These are phyloP conservation scores for Camellia japonica DNA, from an alignment of 148 eudicot species.

Conservation along the genomic window DNA sequence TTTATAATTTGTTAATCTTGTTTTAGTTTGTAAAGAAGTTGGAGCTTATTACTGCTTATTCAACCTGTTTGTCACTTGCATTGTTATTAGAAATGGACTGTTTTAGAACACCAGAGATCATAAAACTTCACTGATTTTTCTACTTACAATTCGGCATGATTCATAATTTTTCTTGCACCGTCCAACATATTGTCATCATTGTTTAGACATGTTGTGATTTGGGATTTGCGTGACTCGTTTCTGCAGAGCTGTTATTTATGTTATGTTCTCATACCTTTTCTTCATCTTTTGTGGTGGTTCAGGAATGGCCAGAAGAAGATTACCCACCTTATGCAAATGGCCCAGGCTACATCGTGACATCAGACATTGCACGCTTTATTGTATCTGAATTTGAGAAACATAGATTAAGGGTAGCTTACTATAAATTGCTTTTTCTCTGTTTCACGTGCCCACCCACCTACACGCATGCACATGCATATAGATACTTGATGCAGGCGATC, in stretches of 20 bases:
- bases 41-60: not conserved
- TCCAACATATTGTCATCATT: no score
- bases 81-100: not conserved
- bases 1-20: not conserved
- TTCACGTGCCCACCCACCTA: not conserved
- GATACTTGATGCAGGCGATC: not conserved
- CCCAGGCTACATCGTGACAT: conserved; percentile 87
- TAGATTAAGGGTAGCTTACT: conserved; percentile 54
- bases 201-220: no score
- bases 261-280: not conserved
- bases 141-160: no score
- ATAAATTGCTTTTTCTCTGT: not conserved
- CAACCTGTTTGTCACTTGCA: not conserved
- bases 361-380: conserved; percentile 70
- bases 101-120: not conserved
- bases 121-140: not conserved
- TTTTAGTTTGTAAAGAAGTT: not conserved
- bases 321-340: conserved; percentile 97
- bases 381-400: conserved; percentile 72
- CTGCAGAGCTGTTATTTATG: not conserved
- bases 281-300: conserved; percentile 13
- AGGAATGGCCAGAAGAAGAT: conserved; percentile 97
- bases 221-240: not conserved
- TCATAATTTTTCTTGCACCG: no score
- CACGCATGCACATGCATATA: not conserved